Base-by-base conservation (phyloP, 768 basidiomycete genomes). In the Pholiota molesta region DNA sequence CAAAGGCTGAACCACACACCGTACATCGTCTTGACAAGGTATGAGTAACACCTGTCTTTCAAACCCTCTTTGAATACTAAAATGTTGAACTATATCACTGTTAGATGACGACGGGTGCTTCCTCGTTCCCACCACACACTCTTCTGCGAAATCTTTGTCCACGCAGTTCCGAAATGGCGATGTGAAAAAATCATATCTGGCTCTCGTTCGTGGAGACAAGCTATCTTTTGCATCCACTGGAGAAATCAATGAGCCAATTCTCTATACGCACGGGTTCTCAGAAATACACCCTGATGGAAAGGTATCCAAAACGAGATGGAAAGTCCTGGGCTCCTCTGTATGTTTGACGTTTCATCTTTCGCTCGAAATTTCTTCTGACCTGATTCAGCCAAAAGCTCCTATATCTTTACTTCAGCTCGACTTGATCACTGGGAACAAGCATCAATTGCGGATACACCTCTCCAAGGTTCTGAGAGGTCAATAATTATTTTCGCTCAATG, bases 11-110 rank as follows among this genome's bases (percentile, higher is more conserved):
- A 4, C 86, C 83, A 7, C 76, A 76, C 57, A 75, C 83, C 6
- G 81, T 90, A 21, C 89, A 91, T 68, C 82, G 89, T 14, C 78
- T 91, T 5, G 89, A 90, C 75, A 88, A 87, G 77, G 89, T 86
- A 26, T 16, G 70, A 64, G 16, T 31, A 54, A 35, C 21, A n/a
- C 28, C 9, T 33, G 23, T 47, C 8, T 16, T 44, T 57, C 11
- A n/a, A 44, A 44, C 4, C 42, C 2, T 44, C 21, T n/a, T 2
- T 26, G 17, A 55, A 11, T 31, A 17, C 11, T 8, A 17, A n/a
- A n/a, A 5, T 39, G 5, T 19, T 62, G 29, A 45, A 14, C 33
- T 59, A 33, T 40, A 10, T 29, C 5, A 5, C 7, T 44, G 7
- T 5, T 52, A 90, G 89, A 72, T 77, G 1, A 90, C 88, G 1